Conservation (phyloP, 1,139 yeast species). For the Candida buenavistaensis region DNA sequence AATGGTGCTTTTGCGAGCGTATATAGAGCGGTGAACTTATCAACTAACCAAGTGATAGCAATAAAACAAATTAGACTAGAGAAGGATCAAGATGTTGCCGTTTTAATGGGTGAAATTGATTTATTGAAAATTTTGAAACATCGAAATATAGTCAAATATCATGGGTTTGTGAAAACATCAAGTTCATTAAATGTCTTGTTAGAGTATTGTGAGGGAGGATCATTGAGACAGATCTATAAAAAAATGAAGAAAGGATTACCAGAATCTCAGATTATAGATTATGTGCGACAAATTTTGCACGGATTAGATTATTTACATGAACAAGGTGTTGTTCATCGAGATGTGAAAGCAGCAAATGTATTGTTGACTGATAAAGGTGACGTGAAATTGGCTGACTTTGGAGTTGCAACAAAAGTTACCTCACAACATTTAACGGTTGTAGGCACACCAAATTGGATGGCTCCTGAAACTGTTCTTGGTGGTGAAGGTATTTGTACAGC, state of each 20-base stretch:
- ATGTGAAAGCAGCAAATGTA: conserved; percentile 78
- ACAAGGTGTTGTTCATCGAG: conserved; percentile 76
- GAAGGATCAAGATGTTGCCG: conserved; percentile 42
- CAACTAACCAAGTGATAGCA: conserved; percentile 73
- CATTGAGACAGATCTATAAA: conserved; percentile 68
- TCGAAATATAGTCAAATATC: conserved; percentile 84
- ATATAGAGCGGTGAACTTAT: conserved; percentile 71
- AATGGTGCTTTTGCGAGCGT: conserved; percentile 95
- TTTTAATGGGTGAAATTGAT: conserved; percentile 81
- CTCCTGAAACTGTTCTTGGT: conserved; percentile 73
- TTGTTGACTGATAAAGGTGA: conserved; percentile 58
- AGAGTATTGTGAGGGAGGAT: conserved; percentile 81
- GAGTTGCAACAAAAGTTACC: conserved; percentile 64
- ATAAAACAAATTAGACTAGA: conserved; percentile 76
- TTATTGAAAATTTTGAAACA: conserved; percentile 80
- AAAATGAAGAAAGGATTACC: conserved; percentile 53
- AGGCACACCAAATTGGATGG: conserved; percentile 89
- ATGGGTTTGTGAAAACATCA: conserved; percentile 77
- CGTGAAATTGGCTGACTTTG: conserved; percentile 76
- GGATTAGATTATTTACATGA: conserved; percentile 72
- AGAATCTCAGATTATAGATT: conserved; percentile 60
- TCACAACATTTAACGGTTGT: conserved; percentile 45
- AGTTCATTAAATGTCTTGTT: conserved; percentile 70
- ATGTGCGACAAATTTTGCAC: conserved; percentile 66
- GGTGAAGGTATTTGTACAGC: conserved; percentile 87